A percentile compares a stretch with the other conserved stretches of the same genome.
phyloP scores from a whole-genome alignment of 305 asterid genomes.

The Fraxinus velutina region DNA sequence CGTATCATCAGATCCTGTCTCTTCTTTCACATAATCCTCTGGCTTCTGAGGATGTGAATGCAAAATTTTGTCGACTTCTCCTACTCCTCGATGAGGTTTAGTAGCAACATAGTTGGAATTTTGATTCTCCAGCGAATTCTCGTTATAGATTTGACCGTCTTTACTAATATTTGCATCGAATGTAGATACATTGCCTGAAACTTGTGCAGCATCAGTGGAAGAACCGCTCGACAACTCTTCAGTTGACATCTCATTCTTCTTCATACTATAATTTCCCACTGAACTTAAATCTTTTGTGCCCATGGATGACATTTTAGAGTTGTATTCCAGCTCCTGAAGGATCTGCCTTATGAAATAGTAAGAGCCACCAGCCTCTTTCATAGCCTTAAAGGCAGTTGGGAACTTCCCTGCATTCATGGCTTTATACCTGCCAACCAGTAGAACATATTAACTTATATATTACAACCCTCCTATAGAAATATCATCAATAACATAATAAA shows the following conservation, averaged over 20 bases:
- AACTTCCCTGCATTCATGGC: conserved; percentile 70
- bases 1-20: conserved; percentile 27
- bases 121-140: conserved; percentile 21
- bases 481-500: background rate
- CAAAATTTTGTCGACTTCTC: background rate
- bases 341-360: conserved; percentile 48
- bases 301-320: conserved; percentile 33
- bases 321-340: conserved; percentile 54
- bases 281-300: conserved; percentile 16
- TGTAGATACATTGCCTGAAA: conserved; percentile 12
- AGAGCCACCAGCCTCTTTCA: conserved; percentile 58
- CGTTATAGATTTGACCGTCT: background rate
- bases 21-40: conserved; percentile 16
- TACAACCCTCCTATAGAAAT: background rate
- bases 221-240: background rate
- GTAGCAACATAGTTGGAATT: conserved; percentile 23
- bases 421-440: conserved; percentile 55
- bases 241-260: conserved; percentile 23
- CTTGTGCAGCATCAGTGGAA: background rate
- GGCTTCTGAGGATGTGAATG: background rate
- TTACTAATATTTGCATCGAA: background rate
- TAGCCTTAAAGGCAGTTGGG: conserved; percentile 41
- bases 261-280: conserved; percentile 20
- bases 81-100: conserved; percentile 22
- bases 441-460: background rate